phyloP scores from a whole-genome alignment of 2,329 filamentous ascomycete species.

The Fusarium gaditjirri region DNA sequence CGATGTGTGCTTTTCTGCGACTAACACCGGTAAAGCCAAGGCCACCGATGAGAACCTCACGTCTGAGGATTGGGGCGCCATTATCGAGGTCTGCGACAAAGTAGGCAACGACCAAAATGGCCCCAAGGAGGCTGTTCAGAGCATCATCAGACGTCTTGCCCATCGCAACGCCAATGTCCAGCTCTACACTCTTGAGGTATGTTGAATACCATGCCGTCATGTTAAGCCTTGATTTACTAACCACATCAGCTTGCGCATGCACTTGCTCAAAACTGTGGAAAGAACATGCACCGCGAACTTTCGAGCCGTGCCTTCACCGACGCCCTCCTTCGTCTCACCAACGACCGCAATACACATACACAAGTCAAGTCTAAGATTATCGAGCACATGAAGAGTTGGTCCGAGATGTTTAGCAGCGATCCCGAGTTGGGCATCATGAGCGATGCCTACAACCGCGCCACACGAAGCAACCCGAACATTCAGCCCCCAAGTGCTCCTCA shows the following conservation, averaged over 20 bases:
- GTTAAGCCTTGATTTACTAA: background rate
- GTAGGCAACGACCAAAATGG: slow-evolving; percentile 65
- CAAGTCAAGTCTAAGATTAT: slow-evolving; percentile 98
- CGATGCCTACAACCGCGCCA: slow-evolving; percentile 89
- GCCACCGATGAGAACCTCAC: slow-evolving; percentile 99
- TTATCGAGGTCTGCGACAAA: slow-evolving; percentile 72
- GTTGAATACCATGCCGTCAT: slow-evolving; percentile 27
- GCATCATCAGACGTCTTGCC: slow-evolving; percentile 90
- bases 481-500: slow-evolving; percentile 92
- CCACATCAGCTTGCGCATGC: slow-evolving; percentile 80
- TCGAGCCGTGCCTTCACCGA: slow-evolving; percentile 95
- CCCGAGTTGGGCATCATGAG: slow-evolving; percentile 97
- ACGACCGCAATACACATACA: slow-evolving; percentile 93
- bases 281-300: slow-evolving; percentile 87
- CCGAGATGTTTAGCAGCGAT: slow-evolving; percentile 90
- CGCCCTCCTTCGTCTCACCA: slow-evolving; percentile 87
- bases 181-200: slow-evolving; percentile 88
- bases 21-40: slow-evolving; percentile 59
- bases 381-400: slow-evolving; percentile 96
- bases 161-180: slow-evolving; percentile 97
- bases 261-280: slow-evolving; percentile 90
- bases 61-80: slow-evolving; percentile 76
- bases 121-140: slow-evolving; percentile 85
- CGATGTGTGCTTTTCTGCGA: background rate
- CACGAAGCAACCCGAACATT: slow-evolving; percentile 85